Evolutionary conservation across 2,329 filamentous ascomycete genomes (phyloP), one percentile per base, ranked within the genome.

Genomic region (Monilinia polystroma): DNA sequence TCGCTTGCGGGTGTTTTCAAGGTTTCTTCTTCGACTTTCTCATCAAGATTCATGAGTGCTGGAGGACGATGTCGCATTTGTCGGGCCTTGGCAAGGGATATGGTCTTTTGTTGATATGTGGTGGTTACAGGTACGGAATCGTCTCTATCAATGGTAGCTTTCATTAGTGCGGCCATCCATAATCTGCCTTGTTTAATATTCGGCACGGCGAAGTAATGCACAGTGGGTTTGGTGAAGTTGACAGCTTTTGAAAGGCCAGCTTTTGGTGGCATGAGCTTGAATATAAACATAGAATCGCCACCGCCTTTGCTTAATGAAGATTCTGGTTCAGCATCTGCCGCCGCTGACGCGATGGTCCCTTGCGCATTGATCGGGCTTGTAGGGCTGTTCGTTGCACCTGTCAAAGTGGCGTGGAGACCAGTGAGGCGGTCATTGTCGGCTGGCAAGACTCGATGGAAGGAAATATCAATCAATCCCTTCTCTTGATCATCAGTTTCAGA

Each of bases 141-240:
- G 73, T 99, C 95, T 68, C 94, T 90, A 76, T 98, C 94, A 73
- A 99, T 99, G 1, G 95, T 99, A 14, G 95, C 95, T 80, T 99
- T 99, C 92, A 99, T 96, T 63, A 99, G 81, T 7, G 95, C 95
- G 5, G 93, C 95, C 95, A 99, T 99, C 95, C 95, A 99, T 52
- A 96, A 81, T 16, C 95, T 88, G 20, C 95, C 95, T 75, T 95
- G 87, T 73, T 92, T 88, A 67, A 97, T 81, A 73, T 90, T 97
- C 63, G 96, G 93, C 29, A 97, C 93, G 6, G 96, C 95, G 78
- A 99, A 99, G 78, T 97, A 98, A 78, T 99, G 95, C 51, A 97
- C 91, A 11, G 93, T 95, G 5, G 95, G 95, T 77, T 97, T 97
- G 1, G 95, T 99, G 77, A 99, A 99, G 76, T 93, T 97, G 67